These are phyloP conservation scores for Talaromyces amestolkiae DNA, from an alignment of 2,329 filamentous ascomycete genomes.

Conservation along the genomic window DNA sequence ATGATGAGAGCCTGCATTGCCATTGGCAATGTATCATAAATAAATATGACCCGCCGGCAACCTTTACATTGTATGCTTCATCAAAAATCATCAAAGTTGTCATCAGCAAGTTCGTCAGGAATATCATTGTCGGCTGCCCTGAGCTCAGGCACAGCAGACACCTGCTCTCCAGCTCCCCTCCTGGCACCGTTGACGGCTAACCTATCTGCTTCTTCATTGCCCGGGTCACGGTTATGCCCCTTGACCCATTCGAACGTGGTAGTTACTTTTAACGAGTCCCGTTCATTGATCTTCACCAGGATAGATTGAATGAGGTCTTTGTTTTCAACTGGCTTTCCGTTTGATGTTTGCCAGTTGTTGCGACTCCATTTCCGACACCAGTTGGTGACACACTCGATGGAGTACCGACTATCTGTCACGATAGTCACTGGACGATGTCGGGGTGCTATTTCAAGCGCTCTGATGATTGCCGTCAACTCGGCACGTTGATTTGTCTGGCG, in stretches of 20 bases:
- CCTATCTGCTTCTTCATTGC: constrained; percentile 77
- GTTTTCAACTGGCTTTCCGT: constrained; percentile 75
- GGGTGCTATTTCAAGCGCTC: constrained; percentile 74
- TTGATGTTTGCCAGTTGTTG: constrained; percentile 74
- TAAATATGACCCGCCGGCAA: background rate
- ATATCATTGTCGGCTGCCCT: constrained; percentile 3
- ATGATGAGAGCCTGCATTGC: background rate
- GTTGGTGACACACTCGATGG: constrained; percentile 81
- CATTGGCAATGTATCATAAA: background rate
- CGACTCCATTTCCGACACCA: constrained; percentile 78
- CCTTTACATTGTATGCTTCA: background rate
- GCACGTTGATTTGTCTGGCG: constrained; percentile 92
- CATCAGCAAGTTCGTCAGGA: background rate
- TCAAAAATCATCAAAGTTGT: background rate
- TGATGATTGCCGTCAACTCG: constrained; percentile 84
- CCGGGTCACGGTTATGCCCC: constrained; percentile 69
- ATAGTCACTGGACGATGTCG: constrained; percentile 69
- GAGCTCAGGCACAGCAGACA: background rate
- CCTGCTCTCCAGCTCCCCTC: constrained; percentile 28
- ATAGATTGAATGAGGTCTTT: constrained; percentile 77
- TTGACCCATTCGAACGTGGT: constrained; percentile 87
- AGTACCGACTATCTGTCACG: constrained; percentile 84
- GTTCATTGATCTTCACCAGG: constrained; percentile 67
- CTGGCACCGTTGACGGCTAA: constrained; percentile 69
- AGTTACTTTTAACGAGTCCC: constrained; percentile 57